Evolutionary conservation across 768 basidiomycete species (phyloP), one percentile per base, ranked within the genome.

Genomic region (Tephrocybe sp.): DNA sequence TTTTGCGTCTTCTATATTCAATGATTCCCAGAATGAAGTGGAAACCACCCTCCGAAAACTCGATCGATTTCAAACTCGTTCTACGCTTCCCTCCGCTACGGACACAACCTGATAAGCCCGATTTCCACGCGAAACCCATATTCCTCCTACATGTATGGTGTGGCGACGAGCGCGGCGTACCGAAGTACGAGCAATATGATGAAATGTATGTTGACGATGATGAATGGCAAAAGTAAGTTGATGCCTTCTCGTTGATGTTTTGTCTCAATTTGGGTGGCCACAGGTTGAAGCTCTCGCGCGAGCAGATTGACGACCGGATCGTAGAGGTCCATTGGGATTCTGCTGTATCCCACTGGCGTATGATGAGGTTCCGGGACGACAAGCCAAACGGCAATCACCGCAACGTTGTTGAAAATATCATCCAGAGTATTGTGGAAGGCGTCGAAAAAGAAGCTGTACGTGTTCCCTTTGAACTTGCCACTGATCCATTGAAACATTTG

Each of bases 31-130:
- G 96, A 55, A 68, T 99, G 62, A 99, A 99, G 69, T 99, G 97
- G 97, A 99, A 99, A 67, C 94, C 95, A 1, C 94, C 97, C 0
- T 90, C 88, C 1, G 96, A 98, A 64, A 99, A 99, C 65, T 95
- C 94, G 1, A 87, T 98, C 60, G 97, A 99, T 67, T 98, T 99
- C 76, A 92, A 93, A 66, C 86, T 98, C 24, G 80, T 94, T 41
- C 73, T 99, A n/a, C 86, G 92, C 26, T 99, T 98, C 65, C 94
- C 96, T 1, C 82, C 92, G 1, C 66, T 69, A 3, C 63, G 64
- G 13, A 69, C 70, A 19, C 67, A 84, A 44, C 75, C 80, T 0
- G 58, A 69, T 6, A 68, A 83, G 58, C 89, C 93, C 1, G 93
- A 98, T 60, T 88, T 86, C 56, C 75, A 74, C 52, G 85, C 85